Base-by-base conservation (phyloP, 2,329 filamentous ascomycete genomes). In the Grosmannia serpens region DNA sequence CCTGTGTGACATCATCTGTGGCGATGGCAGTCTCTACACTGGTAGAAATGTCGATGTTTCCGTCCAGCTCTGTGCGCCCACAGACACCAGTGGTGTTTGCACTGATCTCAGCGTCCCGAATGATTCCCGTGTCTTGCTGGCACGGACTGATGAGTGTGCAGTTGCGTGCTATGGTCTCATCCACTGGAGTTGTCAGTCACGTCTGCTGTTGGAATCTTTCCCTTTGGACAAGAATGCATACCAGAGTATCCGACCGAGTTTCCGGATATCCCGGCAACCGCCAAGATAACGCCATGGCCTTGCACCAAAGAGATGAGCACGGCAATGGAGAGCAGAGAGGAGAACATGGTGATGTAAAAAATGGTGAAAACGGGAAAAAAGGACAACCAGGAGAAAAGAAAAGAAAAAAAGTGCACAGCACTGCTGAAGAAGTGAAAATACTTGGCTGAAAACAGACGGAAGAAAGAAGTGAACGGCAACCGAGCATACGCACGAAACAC, bases 101-200 rank as follows among this genome's bases (percentile, higher is more conserved):
- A 20, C 35, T 47, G 56, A 58, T 58, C 31, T 58, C 56, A 2
- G 29, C 56, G 22, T 58, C 56, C 13, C 56, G 56, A 24, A 58
- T 58, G 24, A 58, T 58, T 29, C 11, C 20, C 13, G 56, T 58
- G 51, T 58, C 56, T 24, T 58, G 56, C 51, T 58, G 56, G 41
- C 56, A 58, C 9, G 56, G 56, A 27, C 56, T 58, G 27, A 58
- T 58, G 15, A 54, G 51, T 3, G 56, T 58, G 51, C 56, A 58
- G 56, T 58, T 58, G 9, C 56, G 56, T 20, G 56, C 56, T 20
- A 58, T 58, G 22, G 38, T 46, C 5, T 33, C 38, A 22, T 58
- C 44, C 13, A 58, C 56, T 47, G n/a, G 15, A 22, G 20, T n/a
- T 31, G 35, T 55, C 17, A 33, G 35, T 27, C 17, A n/a, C 4